Base-by-base conservation (phyloP, 2,329 filamentous ascomycete species). In the Proliferodiscus dingleyae region DNA sequence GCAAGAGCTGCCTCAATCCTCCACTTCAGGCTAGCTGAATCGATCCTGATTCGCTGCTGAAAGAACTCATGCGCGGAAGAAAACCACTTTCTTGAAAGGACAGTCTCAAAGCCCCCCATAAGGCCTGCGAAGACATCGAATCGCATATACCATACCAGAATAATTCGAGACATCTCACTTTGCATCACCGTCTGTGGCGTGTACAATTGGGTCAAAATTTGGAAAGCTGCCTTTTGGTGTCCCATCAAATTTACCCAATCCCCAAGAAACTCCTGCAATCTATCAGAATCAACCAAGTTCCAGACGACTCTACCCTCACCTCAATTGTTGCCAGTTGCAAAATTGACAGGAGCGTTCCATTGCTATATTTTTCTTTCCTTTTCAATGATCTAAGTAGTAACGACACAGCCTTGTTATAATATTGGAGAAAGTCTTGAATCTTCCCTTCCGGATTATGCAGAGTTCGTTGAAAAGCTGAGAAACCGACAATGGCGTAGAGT, bases 211-310 rank as follows among this genome's bases (percentile, higher is more conserved):
- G 77, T 85, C 37, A 97, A 70, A 57, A 97, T 84, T 52, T 88
- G 81, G 60, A 86, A 80, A 0, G 93, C 93, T 9, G 91, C 93
- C 62, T 85, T 89, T 64, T 96, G 90, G 63, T 97, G 93, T 18
- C 89, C 87, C 67, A 93, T 84, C 13, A 97, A 73, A 59, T 94
- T 96, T 43, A 94, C 81, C 89, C 89, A 97, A 63, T 98, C 93
- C 10, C 93, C 93, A 37, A 97, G 75, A 59, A 89, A 94, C 68
- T 97, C 93, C 89, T 95, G 36, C 41, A 41, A 56, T 50, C 33
- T 8, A 18, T 53, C 49, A 52, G 46, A 36, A 39, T 10, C 7
- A 11, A 23, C 16, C n/a, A 9, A 23, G 30, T 37, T 41, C 11
- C 47, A 28, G 22, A 28, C 19, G 41, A 54, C 47, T 29, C 16